Evolutionary conservation across 2,329 filamentous ascomycete species (phyloP).

Genomic region (Triangularia verruculosa): DNA sequence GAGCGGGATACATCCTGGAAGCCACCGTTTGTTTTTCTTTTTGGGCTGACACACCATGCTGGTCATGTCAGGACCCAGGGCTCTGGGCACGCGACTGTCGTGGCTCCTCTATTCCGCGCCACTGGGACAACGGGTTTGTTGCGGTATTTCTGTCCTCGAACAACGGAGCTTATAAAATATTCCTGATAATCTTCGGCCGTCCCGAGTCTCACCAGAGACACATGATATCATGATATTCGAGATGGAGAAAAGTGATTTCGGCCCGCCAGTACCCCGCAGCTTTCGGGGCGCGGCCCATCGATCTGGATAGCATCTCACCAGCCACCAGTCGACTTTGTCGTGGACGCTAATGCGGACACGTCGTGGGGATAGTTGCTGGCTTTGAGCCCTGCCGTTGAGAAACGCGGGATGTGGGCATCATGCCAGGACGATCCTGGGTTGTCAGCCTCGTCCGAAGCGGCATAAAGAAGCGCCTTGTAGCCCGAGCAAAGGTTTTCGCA

Average conservation of each 20-base stretch:
- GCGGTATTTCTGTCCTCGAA: background rate
- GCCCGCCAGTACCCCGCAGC: conserved; percentile 2
- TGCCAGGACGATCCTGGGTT: background rate
- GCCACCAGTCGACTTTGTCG: background rate
- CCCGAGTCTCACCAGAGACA: background rate
- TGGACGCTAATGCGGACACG: conserved; percentile 2
- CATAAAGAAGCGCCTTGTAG: background rate
- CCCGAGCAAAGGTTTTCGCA: background rate
- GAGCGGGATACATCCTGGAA: background rate
- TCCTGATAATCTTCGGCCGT: background rate
- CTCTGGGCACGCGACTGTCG: conserved; percentile 5
- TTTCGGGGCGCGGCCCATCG: background rate
- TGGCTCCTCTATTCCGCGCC: background rate
- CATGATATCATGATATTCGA: background rate
- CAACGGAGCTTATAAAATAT: background rate
- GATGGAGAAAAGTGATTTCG: background rate
- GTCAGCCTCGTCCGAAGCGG: background rate
- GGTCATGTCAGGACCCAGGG: background rate
- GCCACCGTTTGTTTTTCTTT: background rate
- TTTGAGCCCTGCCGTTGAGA: background rate
- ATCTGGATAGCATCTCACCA: conserved; percentile 6
- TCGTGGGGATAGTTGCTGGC: background rate
- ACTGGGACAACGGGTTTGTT: background rate
- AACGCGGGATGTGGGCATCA: conserved; percentile 3
- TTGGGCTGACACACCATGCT: background rate